These are phyloP conservation scores for Populus ilicifolia DNA, from an alignment of 345 rosid species.

Conservation along the genomic window DNA sequence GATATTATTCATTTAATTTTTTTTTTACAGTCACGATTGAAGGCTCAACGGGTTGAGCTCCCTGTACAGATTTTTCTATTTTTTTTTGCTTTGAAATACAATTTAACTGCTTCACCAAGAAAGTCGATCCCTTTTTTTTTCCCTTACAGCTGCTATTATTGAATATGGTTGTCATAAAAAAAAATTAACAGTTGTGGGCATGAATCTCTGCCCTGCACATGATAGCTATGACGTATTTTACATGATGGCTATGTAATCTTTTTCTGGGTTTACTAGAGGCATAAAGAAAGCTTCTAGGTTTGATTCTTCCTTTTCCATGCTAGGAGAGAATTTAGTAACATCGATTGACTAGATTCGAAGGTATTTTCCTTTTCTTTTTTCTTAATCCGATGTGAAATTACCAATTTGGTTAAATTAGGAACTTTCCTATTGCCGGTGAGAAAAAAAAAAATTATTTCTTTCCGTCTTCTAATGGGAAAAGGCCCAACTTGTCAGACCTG, in stretches of 20 bases:
- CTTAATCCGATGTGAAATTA: no score
- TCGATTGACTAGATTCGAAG: no score
- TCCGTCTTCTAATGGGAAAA: not conserved
- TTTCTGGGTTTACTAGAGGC: no score
- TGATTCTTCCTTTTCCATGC: no score
- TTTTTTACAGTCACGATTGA: not conserved
- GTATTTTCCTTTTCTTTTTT: no score
- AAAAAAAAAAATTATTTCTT: not conserved
- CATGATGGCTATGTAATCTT: no score
- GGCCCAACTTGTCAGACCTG: not conserved
- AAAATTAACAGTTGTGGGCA: not conserved
- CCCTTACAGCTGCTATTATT: not conserved
- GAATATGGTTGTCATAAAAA: not conserved
- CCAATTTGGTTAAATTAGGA: no score
- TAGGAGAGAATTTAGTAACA: no score
- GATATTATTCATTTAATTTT: slow-evolving; percentile 6
- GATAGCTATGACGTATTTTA: not conserved
- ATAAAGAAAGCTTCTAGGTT: no score
- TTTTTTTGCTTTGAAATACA: not conserved
- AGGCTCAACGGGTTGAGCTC: not conserved
- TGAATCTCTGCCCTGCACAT: not conserved
- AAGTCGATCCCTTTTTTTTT: no score
- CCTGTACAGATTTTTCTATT: not conserved
- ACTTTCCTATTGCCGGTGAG: no score
- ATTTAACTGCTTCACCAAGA: no score